Base-by-base conservation (phyloP, 1,139 yeast species). In the Yamadazyma diddensiae region DNA sequence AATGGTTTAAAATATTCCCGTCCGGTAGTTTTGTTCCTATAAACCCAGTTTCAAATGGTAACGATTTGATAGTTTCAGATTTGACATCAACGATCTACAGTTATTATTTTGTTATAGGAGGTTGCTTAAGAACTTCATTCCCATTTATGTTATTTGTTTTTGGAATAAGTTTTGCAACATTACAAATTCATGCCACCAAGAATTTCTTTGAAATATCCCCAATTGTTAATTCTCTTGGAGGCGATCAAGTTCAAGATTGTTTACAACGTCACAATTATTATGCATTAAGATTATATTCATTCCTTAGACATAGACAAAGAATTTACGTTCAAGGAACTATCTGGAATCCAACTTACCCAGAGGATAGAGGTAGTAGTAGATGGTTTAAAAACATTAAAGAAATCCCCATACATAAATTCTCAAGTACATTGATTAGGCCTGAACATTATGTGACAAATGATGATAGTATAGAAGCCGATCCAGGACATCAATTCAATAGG, bases 371-470 rank as follows among this genome's bases (percentile, higher is more conserved):
- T 23, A 35, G 33, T 19, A 35, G 50, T n/a, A 38, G 65, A 29
- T 27, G 25, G 3, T 39, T 53, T 19, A 37, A 38, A 4, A 44
- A 49, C 30, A 36, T 46, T 12, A 24, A 37, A 15, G 67, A 61
- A 37, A 45, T 44, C 1, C 58, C 60, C 3, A 57, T 61, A 6
- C 42, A 47, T 17, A 44, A 47, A 16, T 61, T 61, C 41, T 53
- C 51, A 28, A 47, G 46, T 17, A 56, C 65, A 1, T 44, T 58
- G 22, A 52, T 61, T 10, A 44, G 63, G 25, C 65, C 65, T 5
- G 58, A 57, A 28, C 64, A 61, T 41, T 61, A 58, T 35, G 64
- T 65, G 3, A 53, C 52, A 17, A 25, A 28, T 9, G 29, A 19
- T 9, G 35, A 34, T 13, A 14, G 28, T 4, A 24, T 30, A 24